Evolutionary conservation across 106 monocot genomes (phyloP).

Genomic region (Ottelia alismoides): DNA sequence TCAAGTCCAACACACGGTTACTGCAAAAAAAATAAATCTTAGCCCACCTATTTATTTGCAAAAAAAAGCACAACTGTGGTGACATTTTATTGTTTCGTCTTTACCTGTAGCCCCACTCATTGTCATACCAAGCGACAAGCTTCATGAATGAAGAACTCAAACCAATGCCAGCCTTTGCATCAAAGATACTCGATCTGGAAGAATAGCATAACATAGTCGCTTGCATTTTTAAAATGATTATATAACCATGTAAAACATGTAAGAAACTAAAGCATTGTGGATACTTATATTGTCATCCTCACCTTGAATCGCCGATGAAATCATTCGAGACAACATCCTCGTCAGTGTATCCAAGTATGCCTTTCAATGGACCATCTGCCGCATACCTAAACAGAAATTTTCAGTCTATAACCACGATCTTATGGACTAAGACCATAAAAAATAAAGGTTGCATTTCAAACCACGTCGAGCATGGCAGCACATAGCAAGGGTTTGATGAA

Average conservation of each 20-base stretch:
- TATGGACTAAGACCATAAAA: not conserved
- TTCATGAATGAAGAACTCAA: slow-evolving; percentile 87
- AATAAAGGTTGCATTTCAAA: not conserved
- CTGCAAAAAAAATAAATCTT: slow-evolving; percentile 23
- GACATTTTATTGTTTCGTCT: not conserved
- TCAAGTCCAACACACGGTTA: slow-evolving; percentile 88
- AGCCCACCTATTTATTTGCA: not conserved
- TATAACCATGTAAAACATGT: too few species aligned
- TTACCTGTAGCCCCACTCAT: slow-evolving; percentile 99
- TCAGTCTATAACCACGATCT: not conserved
- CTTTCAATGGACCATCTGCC: slow-evolving; percentile 64
- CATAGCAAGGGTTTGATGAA: too few species aligned
- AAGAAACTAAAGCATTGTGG: too few species aligned
- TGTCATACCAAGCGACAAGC: slow-evolving; percentile 94
- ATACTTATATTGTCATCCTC: too few species aligned
- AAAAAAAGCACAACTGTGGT: not conserved
- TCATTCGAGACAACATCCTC: slow-evolving; percentile 97
- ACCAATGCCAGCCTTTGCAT: slow-evolving; percentile 97
- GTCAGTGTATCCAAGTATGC: slow-evolving; percentile 95
- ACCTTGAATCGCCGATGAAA: slow-evolving; percentile 94
- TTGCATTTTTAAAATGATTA: not conserved
- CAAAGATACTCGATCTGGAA: slow-evolving; percentile 90
- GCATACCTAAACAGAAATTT: slow-evolving; percentile 35
- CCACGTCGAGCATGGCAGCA: not conserved
- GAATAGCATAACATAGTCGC: not conserved